These are phyloP conservation scores for Syzygium aqueum DNA, from an alignment of 345 rosid genomes.

Conservation along the genomic window DNA sequence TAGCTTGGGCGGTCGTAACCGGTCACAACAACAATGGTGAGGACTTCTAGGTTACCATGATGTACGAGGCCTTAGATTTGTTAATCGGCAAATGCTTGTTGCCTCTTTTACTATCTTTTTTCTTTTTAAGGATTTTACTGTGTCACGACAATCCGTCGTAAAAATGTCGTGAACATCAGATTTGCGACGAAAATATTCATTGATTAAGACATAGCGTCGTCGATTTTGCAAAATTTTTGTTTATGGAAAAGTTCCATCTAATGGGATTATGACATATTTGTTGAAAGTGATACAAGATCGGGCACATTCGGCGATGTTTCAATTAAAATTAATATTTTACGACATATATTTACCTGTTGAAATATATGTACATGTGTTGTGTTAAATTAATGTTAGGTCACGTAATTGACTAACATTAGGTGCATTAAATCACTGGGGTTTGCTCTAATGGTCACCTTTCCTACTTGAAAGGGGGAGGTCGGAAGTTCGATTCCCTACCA, in stretches of 20 bases:
- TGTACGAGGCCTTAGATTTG: accelerated
- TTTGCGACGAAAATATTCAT: neutral
- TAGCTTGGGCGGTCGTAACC: neutral
- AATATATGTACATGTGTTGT: no score
- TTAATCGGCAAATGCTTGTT: neutral
- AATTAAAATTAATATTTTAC: neutral
- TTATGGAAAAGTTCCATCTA: neutral
- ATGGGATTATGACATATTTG: neutral
- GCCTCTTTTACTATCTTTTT: neutral
- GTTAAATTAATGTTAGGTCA: neutral
- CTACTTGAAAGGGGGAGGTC: no score
- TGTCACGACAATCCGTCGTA: neutral
- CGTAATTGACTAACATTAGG: neutral
- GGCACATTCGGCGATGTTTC: neutral
- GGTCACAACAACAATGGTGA: no score
- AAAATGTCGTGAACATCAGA: accelerated
- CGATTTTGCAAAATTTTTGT: neutral
- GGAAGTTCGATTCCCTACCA: no score
- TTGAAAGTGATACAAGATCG: neutral
- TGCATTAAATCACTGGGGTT: no score
- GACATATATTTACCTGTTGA: neutral
- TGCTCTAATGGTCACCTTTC: no score
- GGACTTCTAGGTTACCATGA: neutral
- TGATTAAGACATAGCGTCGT: neutral
- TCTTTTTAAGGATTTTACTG: neutral